Base-by-base conservation (phyloP, 768 basidiomycete genomes). In the Pisolithus marmoratus region DNA sequence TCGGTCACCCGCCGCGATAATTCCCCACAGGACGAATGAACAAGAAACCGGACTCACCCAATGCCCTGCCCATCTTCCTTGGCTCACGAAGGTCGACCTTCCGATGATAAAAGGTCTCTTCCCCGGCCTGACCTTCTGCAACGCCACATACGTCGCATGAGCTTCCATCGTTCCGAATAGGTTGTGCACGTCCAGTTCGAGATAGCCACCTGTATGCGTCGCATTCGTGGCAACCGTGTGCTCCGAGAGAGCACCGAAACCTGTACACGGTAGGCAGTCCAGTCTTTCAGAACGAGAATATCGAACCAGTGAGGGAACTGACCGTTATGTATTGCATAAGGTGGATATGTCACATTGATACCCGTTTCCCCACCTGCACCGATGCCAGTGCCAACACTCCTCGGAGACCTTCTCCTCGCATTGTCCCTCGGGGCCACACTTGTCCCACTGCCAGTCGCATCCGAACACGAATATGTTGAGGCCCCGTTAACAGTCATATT, bases 261-360 rank as follows among this genome's bases (percentile, higher is more conserved):
- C 85, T 82, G 60, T 69, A 48, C 40, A 17, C 2, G 9, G 14
- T 15, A 3, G 15, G 12, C 2, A 40, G 38, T 29, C 3, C 11
- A 4, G 23, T 20, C 9, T 46, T 8, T 8, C 8, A 46, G 7
- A 17, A 20, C 11, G n/a, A 43, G 31, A 19, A 8, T 11, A 38
- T 42, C n/a, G 38, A 20, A 24, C 54, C 46, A 5, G 9, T 20
- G 27, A 22, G 42, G 5, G 19, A 38, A 54, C 71, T 56, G 38
- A 81, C 85, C 84, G 54, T 90, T 87, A 67, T 87, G 83, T 50
- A 90, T 84, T 2, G 81, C 72, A 54, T 88, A 89, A 14, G 83
- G 80, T 9, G 85, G 87, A 0, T 54, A 56, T 61, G 80, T 84
- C 27, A 85, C 60, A 58, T 84, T 68, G 5, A 78, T 70, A 8